phyloP scores from a whole-genome alignment of 805 yeast species.

The Zygotorulaspora chibaensis region DNA sequence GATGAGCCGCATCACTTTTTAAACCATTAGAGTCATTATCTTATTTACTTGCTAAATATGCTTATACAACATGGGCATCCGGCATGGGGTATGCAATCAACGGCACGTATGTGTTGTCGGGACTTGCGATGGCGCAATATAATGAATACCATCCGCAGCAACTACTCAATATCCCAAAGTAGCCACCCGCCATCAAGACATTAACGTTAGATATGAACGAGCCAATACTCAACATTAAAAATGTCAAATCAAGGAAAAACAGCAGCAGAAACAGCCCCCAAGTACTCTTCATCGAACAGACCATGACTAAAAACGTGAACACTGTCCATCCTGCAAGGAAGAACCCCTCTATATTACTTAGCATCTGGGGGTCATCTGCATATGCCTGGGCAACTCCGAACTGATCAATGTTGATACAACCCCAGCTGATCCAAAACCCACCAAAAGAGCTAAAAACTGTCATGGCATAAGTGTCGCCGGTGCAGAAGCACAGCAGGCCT shows the following conservation, averaged over 20 bases:
- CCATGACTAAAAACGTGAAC: slow-evolving; percentile 54
- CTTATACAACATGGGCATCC: slow-evolving; percentile 35
- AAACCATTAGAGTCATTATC: not conserved
- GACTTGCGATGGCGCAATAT: slow-evolving; percentile 56
- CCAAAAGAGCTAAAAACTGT: slow-evolving; percentile 49
- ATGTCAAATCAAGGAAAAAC: slow-evolving; percentile 49
- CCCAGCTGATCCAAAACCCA: slow-evolving; percentile 76
- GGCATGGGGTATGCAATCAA: slow-evolving; percentile 55
- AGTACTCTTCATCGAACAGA: slow-evolving; percentile 56
- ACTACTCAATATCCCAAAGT: slow-evolving; percentile 53
- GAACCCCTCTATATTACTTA: slow-evolving; percentile 52
- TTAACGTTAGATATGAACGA: slow-evolving; percentile 44
- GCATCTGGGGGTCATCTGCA: slow-evolving; percentile 41
- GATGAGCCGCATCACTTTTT: too few relatives aligned
- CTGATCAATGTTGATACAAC: slow-evolving; percentile 55
- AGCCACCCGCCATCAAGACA: slow-evolving; percentile 56
- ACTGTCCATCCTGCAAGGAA: slow-evolving; percentile 60
- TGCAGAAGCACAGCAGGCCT: slow-evolving; percentile 72
- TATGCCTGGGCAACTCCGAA: slow-evolving; percentile 53
- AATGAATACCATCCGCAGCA: slow-evolving; percentile 60
- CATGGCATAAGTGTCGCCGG: slow-evolving; percentile 74
- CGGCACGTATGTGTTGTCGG: slow-evolving; percentile 54
- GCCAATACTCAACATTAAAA: slow-evolving; percentile 49
- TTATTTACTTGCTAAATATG: not conserved
- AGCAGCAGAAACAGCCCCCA: slow-evolving; percentile 56